Conservation (phyloP, 2,329 filamentous ascomycete genomes). For the Paraconiothyrium sp. region DNA sequence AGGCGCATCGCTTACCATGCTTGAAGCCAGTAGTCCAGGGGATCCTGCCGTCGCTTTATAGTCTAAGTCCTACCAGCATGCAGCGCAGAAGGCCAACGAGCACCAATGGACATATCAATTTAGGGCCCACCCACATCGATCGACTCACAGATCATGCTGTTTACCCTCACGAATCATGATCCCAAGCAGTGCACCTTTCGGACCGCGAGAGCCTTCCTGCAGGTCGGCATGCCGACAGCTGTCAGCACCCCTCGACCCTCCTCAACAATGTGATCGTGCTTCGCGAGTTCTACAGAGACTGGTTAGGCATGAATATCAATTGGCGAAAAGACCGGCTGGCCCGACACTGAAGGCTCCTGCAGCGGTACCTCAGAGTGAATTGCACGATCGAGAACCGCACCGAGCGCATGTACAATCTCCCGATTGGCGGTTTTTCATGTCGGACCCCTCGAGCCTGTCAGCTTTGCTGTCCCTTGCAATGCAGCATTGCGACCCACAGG, state of each 20-base stretch:
- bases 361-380: conserved; percentile 5
- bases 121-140: conserved; percentile 10
- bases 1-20: conserved; percentile 10
- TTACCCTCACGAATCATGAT: conserved; percentile 21
- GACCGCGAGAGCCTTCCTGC: conserved; percentile 22
- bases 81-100: background rate
- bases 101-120: conserved; percentile 11
- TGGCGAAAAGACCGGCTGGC: background rate
- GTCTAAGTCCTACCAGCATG: background rate
- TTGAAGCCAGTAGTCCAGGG: conserved; percentile 1
- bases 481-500: background rate
- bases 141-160: conserved; percentile 3
- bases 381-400: background rate
- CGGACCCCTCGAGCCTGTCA: background rate
- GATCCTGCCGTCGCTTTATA: background rate
- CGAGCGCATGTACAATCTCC: conserved; percentile 3
- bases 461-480: conserved; percentile 6
- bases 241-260: conserved; percentile 3
- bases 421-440: conserved; percentile 16
- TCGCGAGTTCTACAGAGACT: background rate
- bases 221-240: conserved; percentile 30
- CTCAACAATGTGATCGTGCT: background rate
- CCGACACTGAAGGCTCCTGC: conserved; percentile 12
- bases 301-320: background rate
- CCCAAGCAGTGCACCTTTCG: conserved; percentile 17